A percentile compares a stretch with the other conserved stretches of the same genome.
phyloP scores from a whole-genome alignment of 345 rosid species.

The Gossypium stocksii region DNA sequence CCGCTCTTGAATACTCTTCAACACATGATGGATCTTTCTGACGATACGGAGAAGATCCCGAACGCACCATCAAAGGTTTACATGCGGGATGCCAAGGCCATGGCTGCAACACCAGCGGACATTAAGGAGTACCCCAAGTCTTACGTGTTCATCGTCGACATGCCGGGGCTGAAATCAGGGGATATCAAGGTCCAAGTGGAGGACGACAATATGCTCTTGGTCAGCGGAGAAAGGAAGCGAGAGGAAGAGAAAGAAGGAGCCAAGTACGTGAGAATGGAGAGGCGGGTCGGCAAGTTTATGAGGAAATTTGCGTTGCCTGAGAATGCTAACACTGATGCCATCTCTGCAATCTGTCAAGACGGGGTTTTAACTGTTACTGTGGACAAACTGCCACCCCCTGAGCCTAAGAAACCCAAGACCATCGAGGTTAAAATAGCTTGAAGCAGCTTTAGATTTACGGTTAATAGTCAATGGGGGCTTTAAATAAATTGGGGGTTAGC shows the following conservation, averaged over 20 bases:
- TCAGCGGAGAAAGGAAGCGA: conserved; percentile 56
- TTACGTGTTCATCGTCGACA: conserved; percentile 48
- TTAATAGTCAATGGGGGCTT: background rate
- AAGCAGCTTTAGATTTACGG: background rate
- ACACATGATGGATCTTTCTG: conserved; percentile 33
- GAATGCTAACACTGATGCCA: conserved; percentile 43
- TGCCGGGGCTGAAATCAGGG: conserved; percentile 55
- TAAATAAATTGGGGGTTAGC: background rate
- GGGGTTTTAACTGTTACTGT: conserved; percentile 57
- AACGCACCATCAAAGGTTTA: conserved; percentile 36
- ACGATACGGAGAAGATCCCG: conserved; percentile 21
- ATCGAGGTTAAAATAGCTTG: conserved; percentile 52
- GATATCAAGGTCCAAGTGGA: conserved; percentile 62
- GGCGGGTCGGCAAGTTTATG: conserved; percentile 56
- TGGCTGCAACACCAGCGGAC: conserved; percentile 57
- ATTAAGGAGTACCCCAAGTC: conserved; percentile 41
- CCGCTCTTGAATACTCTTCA: conserved; percentile 35
- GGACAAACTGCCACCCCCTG: conserved; percentile 53
- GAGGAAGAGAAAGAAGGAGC: conserved; percentile 48
- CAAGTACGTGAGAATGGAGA: conserved; percentile 61
- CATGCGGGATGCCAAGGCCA: conserved; percentile 49
- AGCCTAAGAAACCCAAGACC: conserved; percentile 52
- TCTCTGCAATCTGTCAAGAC: conserved; percentile 48
- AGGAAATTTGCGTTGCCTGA: conserved; percentile 55
- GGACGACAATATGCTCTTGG: conserved; percentile 45